Evolutionary conservation across 2,329 filamentous ascomycete genomes (phyloP).

Genomic region (Colletotrichum graminicola): DNA sequence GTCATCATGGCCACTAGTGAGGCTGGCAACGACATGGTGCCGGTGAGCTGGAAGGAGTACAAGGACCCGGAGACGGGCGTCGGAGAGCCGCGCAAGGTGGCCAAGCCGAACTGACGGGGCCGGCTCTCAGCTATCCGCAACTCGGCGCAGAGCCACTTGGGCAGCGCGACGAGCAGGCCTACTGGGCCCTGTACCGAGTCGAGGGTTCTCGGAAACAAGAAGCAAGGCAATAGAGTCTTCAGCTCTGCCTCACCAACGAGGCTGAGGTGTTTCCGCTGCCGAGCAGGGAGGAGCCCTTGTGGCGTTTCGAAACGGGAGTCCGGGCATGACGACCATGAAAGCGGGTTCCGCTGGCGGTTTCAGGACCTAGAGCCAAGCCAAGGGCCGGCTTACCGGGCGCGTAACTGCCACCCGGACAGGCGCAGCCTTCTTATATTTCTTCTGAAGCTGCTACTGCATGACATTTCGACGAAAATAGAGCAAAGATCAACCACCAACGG

Average conservation of each 20-base stretch:
- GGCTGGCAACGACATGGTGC: conserved; percentile 89
- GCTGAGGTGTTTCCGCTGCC: conserved; percentile 13
- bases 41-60: conserved; percentile 96
- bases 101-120: conserved; percentile 81
- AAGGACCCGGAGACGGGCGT: conserved; percentile 82
- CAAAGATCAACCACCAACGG: conserved; percentile 9
- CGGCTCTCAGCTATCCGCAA: neutral
- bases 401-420: conserved; percentile 3
- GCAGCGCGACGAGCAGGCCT: conserved; percentile 3
- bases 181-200: conserved; percentile 23
- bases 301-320: conserved; percentile 33
- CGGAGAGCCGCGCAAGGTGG: conserved; percentile 89
- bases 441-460: conserved; percentile 30
- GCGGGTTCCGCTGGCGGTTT: conserved; percentile 20
- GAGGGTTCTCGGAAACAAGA: conserved; percentile 31
- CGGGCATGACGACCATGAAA: conserved; percentile 29
- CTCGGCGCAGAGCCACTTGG: neutral
- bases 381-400: neutral
- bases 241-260: conserved; percentile 29
- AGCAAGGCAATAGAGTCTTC: conserved; percentile 10
- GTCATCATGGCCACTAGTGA: conserved; percentile 95
- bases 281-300: conserved; percentile 25
- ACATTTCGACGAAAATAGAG: conserved; percentile 13
- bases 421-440: conserved; percentile 12
- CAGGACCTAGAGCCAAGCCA: conserved; percentile 9